Conservation (phyloP, 345 rosid genomes). For the Eucalyptus marginata region DNA sequence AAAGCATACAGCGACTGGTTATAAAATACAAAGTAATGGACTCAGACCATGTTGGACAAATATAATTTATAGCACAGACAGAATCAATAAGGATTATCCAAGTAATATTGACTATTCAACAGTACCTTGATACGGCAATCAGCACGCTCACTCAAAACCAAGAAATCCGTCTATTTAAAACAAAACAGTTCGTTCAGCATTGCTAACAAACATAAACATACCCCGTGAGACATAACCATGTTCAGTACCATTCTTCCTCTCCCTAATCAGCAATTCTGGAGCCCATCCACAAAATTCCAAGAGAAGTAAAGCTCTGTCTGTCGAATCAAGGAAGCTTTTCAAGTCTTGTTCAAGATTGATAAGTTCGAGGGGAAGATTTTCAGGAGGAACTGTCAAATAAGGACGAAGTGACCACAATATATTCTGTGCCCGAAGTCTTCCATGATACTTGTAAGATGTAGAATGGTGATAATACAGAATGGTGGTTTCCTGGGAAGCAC, state of each 20-base stretch:
- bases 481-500: conserved; percentile 39
- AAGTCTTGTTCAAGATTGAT: conserved; percentile 36
- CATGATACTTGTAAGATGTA: conserved; percentile 51
- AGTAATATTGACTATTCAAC: neutral
- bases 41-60: neutral
- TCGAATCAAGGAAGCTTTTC: conserved; percentile 52
- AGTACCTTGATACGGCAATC: neutral
- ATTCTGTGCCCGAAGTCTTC: conserved; percentile 50
- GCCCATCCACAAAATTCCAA: conserved; percentile 88
- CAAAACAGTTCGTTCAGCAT: neutral
- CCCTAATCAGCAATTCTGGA: conserved; percentile 18
- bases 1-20: neutral
- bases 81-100: neutral
- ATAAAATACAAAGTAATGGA: neutral
- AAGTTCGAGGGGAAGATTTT: conserved; percentile 37
- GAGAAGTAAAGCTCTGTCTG: conserved; percentile 65
- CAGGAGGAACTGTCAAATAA: conserved; percentile 26
- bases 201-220: conserved; percentile 2
- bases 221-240: conserved; percentile 19
- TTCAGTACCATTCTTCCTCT: conserved; percentile 30
- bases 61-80: neutral
- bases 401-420: conserved; percentile 45
- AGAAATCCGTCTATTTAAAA: neutral
- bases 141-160: neutral
- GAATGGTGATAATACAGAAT: conserved; percentile 52